These are phyloP conservation scores for Lactarius deliciosus DNA, from an alignment of 768 basidiomycete genomes.

Conservation along the genomic window DNA sequence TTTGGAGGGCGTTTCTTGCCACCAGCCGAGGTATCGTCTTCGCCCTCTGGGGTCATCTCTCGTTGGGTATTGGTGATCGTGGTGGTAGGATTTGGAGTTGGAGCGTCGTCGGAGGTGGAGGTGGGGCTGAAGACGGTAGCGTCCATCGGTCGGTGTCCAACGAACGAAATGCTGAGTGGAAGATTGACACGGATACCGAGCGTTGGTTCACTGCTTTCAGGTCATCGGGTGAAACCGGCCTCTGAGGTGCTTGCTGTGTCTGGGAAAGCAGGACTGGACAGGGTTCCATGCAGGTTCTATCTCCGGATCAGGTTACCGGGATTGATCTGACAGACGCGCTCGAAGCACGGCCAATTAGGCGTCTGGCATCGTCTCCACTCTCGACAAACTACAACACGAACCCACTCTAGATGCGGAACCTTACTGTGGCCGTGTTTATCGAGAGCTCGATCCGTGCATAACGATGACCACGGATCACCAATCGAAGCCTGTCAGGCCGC, in stretches of 20 bases:
- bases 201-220: too few species aligned
- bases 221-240: neutral
- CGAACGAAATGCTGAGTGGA: neutral
- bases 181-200: too few species aligned
- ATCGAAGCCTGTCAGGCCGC: too few species aligned
- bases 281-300: neutral
- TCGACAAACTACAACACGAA: too few species aligned
- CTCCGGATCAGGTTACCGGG: neutral
- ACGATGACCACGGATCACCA: too few species aligned
- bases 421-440: too few species aligned
- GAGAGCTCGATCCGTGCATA: too few species aligned
- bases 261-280: too few species aligned
- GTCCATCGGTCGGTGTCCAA: constrained; percentile 2
- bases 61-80: constrained; percentile 1
- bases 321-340: neutral
- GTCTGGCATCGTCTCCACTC: too few species aligned
- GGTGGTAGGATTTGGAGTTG: constrained; percentile 6
- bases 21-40: constrained; percentile 37
- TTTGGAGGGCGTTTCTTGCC: constrained; percentile 45
- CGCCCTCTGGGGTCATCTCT: constrained; percentile 17
- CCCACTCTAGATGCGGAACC: too few species aligned
- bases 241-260: too few species aligned
- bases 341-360: too few species aligned
- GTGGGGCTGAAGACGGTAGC: constrained; percentile 11
- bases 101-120: constrained; percentile 8